Base-by-base conservation (phyloP, 306 rosid genomes). In the Abrus pulchellus region DNA sequence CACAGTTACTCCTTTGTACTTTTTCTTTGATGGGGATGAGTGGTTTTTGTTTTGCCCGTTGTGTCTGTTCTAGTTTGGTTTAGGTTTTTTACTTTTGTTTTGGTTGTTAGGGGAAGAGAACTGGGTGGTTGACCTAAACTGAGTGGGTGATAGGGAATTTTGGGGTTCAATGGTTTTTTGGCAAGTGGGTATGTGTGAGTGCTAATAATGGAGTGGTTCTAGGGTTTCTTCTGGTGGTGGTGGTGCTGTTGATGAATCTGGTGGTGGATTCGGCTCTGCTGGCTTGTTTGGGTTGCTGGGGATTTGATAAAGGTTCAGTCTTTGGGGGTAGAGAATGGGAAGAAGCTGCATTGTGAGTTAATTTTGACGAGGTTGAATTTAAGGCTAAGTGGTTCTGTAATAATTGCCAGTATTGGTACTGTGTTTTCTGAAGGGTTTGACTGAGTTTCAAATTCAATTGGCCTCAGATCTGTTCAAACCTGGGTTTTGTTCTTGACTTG, bases 51-150 rank as follows among this genome's bases (percentile, higher is more conserved):
- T 30, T 40, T 83, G 49, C 27, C 38, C 79, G 82, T 66, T 65
- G 74, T 83, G 88, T 78, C 82, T 36, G 59, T 2, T 79, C 20
- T 75, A 78, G 66, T 76, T 81, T 85, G 76, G 44, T 54, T 55
- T 79, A 13, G 38, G 5, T 29, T 52, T 47, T 56, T 33, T 27
- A n/a, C 36, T 3, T 34, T 76, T 48, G 14, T 79, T 20, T 48
- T 61, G 30, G 49, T 74, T 61, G 86, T 80, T 12, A 4, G 45
- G 79, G 80, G 28, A n/a, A 72, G 80, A 66, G 65, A 32, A 43
- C 68, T 86, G 85, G 73, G 91, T 90, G 87, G 97, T 90, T 94
- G 90, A 86, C 94, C 94, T 92, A 88, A 88, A 78, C 83, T 76
- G 1, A 49, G 76, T 84, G 45, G 45, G 75, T 86, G 83, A 66